Percentiles rank a stretch among this genome's conserved stretches.
phyloP scores from a whole-genome alignment of 192 early-diverging fungal genomes.

The Coemansia sp. region DNA sequence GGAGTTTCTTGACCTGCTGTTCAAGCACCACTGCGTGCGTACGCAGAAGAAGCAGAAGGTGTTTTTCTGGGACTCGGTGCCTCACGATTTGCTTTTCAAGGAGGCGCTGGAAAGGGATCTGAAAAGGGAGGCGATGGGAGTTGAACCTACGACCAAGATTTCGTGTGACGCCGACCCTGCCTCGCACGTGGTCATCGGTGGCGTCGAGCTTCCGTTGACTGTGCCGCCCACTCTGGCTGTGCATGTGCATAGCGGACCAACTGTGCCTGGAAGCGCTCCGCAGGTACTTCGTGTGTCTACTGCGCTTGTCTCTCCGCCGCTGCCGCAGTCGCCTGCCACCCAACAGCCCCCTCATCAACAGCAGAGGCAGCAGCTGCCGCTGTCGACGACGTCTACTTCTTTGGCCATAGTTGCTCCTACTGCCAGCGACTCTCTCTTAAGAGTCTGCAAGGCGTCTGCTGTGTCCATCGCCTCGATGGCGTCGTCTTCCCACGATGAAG shows the following conservation, averaged over 20 bases:
- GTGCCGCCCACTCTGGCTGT: slow-evolving; percentile 52
- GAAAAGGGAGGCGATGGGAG: slow-evolving; percentile 85
- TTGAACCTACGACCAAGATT: slow-evolving; percentile 75
- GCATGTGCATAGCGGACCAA: slow-evolving; percentile 15
- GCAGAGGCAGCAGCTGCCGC: not conserved
- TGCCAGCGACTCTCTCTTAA: not conserved
- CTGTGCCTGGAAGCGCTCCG: not conserved
- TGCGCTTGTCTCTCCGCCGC: slow-evolving; percentile 10
- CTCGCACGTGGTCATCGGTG: slow-evolving; percentile 43
- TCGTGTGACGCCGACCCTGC: slow-evolving; percentile 27
- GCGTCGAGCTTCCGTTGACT: slow-evolving; percentile 49
- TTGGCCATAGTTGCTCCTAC: not conserved
- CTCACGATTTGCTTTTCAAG: slow-evolving; percentile 89
- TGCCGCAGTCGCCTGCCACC: not conserved
- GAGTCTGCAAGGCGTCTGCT: slow-evolving; percentile 14
- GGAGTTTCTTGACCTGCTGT: slow-evolving; percentile 90
- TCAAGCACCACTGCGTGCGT: slow-evolving; percentile 94
- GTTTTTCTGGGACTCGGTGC: slow-evolving; percentile 97
- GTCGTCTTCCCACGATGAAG: slow-evolving; percentile 20
- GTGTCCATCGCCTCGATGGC: slow-evolving; percentile 27
- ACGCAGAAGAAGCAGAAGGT: slow-evolving; percentile 99
- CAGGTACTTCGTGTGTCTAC: slow-evolving; percentile 21
- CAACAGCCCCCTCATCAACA: too few species aligned
- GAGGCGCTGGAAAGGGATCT: slow-evolving; percentile 96
- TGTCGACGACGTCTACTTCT: not conserved